Percentiles rank a stretch among this genome's conserved stretches.
phyloP scores from a whole-genome alignment of 371 early-diverging fungal genomes.

The Apophysomyces ossiformis region DNA sequence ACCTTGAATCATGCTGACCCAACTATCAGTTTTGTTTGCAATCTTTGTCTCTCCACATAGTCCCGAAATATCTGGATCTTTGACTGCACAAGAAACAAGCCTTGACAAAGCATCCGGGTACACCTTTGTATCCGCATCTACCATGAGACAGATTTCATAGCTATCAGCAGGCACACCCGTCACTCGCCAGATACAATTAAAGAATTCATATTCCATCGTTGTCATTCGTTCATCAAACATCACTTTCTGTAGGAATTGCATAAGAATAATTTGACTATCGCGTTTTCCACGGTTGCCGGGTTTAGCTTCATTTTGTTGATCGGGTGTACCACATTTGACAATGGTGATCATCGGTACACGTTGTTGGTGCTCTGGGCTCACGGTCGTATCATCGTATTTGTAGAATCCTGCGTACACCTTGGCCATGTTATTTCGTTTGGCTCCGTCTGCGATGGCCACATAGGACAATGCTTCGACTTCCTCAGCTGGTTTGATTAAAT shows the following conservation, averaged over 20 bases:
- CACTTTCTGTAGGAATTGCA: constrained; percentile 95
- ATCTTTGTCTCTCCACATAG: constrained; percentile 91
- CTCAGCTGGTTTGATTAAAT: constrained; percentile 70
- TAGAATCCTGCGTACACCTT: constrained; percentile 94
- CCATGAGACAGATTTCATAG: constrained; percentile 94
- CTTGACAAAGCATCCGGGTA: constrained; percentile 77
- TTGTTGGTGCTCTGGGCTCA: constrained; percentile 52
- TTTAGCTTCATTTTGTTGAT: constrained; percentile 65
- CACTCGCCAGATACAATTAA: constrained; percentile 83
- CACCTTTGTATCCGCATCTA: constrained; percentile 96
- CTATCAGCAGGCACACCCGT: constrained; percentile 82
- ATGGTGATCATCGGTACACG: constrained; percentile 89
- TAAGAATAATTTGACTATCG: constrained; percentile 97
- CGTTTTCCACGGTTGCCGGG: constrained; percentile 99
- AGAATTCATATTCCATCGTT: constrained; percentile 94
- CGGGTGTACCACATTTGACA: constrained; percentile 90
- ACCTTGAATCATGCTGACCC: constrained; percentile 93
- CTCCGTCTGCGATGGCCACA: constrained; percentile 94
- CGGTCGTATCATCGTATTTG: constrained; percentile 61
- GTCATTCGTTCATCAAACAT: constrained; percentile 96
- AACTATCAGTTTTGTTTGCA: constrained; percentile 80
- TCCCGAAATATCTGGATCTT: constrained; percentile 79
- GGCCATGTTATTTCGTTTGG: constrained; percentile 94
- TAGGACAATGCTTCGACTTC: constrained; percentile 79
- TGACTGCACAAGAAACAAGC: constrained; percentile 74